phyloP scores from a whole-genome alignment of 805 yeast genomes.

The Lipomyces lipofer region DNA sequence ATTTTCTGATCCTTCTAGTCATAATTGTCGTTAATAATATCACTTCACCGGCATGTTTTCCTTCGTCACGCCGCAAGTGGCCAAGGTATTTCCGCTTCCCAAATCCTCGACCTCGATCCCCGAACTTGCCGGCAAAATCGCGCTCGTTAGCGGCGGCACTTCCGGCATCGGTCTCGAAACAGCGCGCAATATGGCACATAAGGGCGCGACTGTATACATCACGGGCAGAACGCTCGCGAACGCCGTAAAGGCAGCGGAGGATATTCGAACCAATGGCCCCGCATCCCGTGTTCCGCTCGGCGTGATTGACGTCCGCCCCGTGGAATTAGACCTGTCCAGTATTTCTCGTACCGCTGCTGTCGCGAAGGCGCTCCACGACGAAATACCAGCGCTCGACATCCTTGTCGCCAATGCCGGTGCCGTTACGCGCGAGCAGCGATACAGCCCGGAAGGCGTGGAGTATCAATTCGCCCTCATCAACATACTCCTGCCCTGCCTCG shows the following conservation, averaged over 20 bases:
- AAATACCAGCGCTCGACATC: not conserved
- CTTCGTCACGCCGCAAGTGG: not conserved
- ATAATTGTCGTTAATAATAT: no score
- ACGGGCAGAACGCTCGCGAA: not conserved
- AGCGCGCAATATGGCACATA: not conserved
- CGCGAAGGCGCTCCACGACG: not conserved
- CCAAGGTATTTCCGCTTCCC: not conserved
- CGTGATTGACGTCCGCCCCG: not conserved
- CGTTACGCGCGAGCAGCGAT: not conserved
- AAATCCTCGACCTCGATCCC: not conserved
- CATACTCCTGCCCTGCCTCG: not conserved
- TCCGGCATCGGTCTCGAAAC: slow-evolving; percentile 16
- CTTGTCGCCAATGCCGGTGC: not conserved
- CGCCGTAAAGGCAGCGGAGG: not conserved
- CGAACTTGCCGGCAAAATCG: not conserved
- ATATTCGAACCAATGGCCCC: not conserved
- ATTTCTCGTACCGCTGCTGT: not conserved
- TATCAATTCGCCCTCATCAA: not conserved
- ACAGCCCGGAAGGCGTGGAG: not conserved
- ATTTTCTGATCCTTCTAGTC: no score
- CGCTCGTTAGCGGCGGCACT: slow-evolving; percentile 16
- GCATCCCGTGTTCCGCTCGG: not conserved
- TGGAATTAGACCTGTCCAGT: not conserved
- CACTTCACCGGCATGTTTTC: no score
- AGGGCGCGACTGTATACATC: slow-evolving; percentile 5